Evolutionary conservation across 306 rosid genomes (phyloP).

Genomic region (Medicago arabica): DNA sequence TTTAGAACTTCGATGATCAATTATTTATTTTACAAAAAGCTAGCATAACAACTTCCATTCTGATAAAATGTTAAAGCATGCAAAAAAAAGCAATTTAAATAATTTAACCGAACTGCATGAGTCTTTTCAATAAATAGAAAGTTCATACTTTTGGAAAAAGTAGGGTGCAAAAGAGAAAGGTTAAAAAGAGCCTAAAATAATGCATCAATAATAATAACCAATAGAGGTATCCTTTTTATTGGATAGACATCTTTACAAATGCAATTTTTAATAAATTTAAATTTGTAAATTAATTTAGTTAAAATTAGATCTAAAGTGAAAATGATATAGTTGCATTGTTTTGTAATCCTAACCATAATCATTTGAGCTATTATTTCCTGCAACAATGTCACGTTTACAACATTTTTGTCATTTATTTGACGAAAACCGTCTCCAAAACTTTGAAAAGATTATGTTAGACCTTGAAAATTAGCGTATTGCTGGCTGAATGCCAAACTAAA

Average conservation of each 20-base stretch:
- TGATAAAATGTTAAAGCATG: background rate
- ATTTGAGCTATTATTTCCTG: too few species aligned
- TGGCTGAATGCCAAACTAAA: too few species aligned
- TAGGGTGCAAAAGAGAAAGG: constrained; percentile 31
- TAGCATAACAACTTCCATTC: constrained; percentile 29
- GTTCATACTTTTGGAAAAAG: constrained; percentile 33
- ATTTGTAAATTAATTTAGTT: background rate
- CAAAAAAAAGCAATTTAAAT: constrained; percentile 10
- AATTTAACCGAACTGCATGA: constrained; percentile 24
- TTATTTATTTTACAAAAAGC: constrained; percentile 27
- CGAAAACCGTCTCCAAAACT: too few species aligned
- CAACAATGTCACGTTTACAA: too few species aligned
- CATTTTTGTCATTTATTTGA: too few species aligned
- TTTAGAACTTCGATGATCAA: constrained; percentile 21
- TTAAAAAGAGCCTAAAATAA: background rate
- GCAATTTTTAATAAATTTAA: background rate
- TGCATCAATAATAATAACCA: background rate
- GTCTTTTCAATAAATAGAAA: constrained; percentile 37
- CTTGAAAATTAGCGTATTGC: too few species aligned
- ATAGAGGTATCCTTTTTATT: too few species aligned
- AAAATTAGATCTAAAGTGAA: too few species aligned
- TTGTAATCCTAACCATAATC: too few species aligned
- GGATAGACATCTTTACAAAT: background rate
- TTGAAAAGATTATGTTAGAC: too few species aligned
- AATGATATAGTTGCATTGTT: too few species aligned